Evolutionary conservation across 805 yeast genomes (phyloP).

Genomic region (Kodamaea jinghongensis): DNA sequence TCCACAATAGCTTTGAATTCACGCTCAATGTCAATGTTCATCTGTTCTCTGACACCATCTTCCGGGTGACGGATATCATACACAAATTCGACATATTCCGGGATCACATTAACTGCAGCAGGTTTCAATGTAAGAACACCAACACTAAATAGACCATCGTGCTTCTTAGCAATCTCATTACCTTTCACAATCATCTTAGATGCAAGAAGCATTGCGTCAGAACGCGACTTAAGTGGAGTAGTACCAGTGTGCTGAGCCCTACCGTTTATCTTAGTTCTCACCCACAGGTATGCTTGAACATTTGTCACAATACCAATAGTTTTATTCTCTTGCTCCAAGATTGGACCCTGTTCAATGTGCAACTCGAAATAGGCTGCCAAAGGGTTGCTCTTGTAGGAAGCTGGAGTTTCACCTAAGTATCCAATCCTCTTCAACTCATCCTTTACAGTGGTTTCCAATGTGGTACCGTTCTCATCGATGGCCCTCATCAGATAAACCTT

Average conservation of each 20-base stretch:
- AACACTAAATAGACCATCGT: slow-evolving; percentile 55
- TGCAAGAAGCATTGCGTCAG: slow-evolving; percentile 60
- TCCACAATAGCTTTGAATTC: slow-evolving; percentile 36
- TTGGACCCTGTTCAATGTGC: slow-evolving; percentile 78
- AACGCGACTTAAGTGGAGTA: slow-evolving; percentile 59
- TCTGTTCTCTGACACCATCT: slow-evolving; percentile 40
- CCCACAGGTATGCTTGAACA: slow-evolving; percentile 67
- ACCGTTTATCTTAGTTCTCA: slow-evolving; percentile 54
- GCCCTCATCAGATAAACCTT: slow-evolving; percentile 52
- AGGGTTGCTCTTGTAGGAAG: slow-evolving; percentile 50
- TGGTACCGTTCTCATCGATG: slow-evolving; percentile 43
- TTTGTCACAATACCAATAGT: slow-evolving; percentile 65
- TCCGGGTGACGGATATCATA: slow-evolving; percentile 58
- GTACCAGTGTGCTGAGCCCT: slow-evolving; percentile 74
- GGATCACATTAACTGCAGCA: slow-evolving; percentile 65
- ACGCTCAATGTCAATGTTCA: slow-evolving; percentile 37
- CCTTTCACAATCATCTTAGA: slow-evolving; percentile 55
- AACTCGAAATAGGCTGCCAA: slow-evolving; percentile 69
- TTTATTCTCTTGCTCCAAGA: slow-evolving; percentile 53
- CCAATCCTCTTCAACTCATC: slow-evolving; percentile 62
- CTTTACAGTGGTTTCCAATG: slow-evolving; percentile 42
- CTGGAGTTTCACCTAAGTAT: slow-evolving; percentile 52
- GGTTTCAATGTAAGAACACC: slow-evolving; percentile 60
- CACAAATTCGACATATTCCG: slow-evolving; percentile 57
- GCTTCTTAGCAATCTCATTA: slow-evolving; percentile 50